Evolutionary conservation across 163 green algal genomes (phyloP).

Genomic region (Smithsoniella earleae): DNA sequence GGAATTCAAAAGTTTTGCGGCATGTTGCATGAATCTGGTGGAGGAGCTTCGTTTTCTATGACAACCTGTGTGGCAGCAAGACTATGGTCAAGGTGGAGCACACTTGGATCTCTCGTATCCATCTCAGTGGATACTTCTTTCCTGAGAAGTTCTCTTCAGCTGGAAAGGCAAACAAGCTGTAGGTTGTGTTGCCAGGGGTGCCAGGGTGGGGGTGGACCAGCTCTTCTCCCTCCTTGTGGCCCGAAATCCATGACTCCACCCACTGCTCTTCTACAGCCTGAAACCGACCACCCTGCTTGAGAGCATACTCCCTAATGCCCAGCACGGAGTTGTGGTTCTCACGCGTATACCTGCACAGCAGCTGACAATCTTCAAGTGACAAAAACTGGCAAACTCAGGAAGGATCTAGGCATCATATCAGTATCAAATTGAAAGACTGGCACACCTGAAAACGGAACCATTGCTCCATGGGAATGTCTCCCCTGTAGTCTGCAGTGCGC

Average conservation of each 20-base stretch:
- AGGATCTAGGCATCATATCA: background rate
- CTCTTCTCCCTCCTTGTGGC: conserved; percentile 17
- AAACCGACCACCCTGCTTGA: conserved; percentile 42
- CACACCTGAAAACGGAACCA: conserved; percentile 42
- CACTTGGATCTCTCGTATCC: conserved; percentile 46
- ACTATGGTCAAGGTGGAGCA: background rate
- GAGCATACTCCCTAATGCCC: conserved; percentile 63
- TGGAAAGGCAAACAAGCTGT: conserved; percentile 68
- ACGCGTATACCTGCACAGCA: conserved; percentile 46
- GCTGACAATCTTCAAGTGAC: background rate
- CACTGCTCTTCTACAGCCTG: conserved; percentile 50
- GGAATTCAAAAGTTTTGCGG: too few species aligned
- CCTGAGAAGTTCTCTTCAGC: conserved; percentile 74
- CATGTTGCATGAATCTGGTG: too few species aligned
- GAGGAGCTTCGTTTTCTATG: too few species aligned
- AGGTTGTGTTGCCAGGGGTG: conserved; percentile 22
- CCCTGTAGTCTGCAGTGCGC: conserved; percentile 61
- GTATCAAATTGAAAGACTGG: conserved; percentile 14
- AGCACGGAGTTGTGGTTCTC: conserved; percentile 80
- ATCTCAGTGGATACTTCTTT: conserved; percentile 62
- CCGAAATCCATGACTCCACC: conserved; percentile 50
- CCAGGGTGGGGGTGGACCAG: background rate
- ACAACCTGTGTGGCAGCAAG: background rate
- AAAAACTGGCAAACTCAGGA: background rate
- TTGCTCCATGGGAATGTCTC: conserved; percentile 69